Evolutionary conservation across 1,139 yeast genomes (phyloP), one percentile per base, ranked within the genome.

Genomic region (Debaryomycetaceae sp.): DNA sequence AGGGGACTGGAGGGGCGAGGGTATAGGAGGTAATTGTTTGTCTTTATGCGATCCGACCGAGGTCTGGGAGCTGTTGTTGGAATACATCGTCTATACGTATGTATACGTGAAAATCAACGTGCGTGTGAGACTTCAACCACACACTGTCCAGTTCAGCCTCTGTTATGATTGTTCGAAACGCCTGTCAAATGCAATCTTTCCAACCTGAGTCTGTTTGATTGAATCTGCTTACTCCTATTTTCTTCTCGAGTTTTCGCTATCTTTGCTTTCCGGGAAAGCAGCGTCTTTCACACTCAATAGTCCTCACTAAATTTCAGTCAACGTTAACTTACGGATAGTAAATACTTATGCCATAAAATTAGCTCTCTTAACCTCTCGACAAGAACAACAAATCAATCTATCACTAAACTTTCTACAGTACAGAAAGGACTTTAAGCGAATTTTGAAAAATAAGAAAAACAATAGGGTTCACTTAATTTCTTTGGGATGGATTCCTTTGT

Each of bases 11-110:
- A 6, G 37, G 11, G 55, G 50, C 6, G 59, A 50, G 4, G 76
- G 77, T 14, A 69, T 62, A 14, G 76, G 75, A 17, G 77, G 77
- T 39, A 72, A 57, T 13, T 66, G 64, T 49, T 71, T 71, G 41
- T 68, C 72, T 52, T 60, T 64, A 40, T 57, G 54, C 35, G 65
- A 59, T 24, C 61, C 58, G 36, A 68, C 47, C 24, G 67, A 60
- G 29, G 59, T 48, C 53, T 53, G 58, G 33, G 68, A 65, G 41
- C 46, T 53, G 52, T 65, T 66, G 44, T 50, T 56, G 35, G 57
- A 56, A 41, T 52, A 62, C 63, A 63, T 60, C 65, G 60, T 62
- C 31, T 27, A 27, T 27, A 11, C 11, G 31, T 27, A 27, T 27
- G 20, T 17, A 40, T 37, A 27, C 11, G 31, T 27, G 11, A 11